Evolutionary conservation across 1,139 yeast genomes (phyloP).

Genomic region (Diutina neorugosa): DNA sequence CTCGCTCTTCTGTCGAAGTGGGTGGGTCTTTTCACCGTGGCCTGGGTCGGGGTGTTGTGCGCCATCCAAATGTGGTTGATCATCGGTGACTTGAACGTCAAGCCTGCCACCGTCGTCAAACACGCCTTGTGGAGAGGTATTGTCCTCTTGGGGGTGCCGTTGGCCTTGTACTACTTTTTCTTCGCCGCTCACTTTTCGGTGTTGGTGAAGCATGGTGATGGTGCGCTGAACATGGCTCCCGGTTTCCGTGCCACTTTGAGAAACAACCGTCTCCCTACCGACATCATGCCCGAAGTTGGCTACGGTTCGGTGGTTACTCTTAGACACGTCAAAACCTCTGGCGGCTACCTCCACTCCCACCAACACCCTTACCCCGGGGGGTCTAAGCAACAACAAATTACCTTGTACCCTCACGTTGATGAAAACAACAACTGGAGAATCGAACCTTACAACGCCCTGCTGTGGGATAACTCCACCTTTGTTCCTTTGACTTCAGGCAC

Average conservation of each 20-base stretch:
- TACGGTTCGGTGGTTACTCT: constrained; percentile 70
- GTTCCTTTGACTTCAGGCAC: constrained; percentile 65
- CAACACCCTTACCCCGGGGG: constrained; percentile 78
- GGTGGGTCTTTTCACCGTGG: constrained; percentile 70
- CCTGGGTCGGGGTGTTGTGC: constrained; percentile 75
- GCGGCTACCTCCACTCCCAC: constrained; percentile 95
- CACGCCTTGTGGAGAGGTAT: constrained; percentile 49
- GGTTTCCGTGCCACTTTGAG: constrained; percentile 73
- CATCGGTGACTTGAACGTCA: constrained; percentile 72
- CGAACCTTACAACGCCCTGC: constrained; percentile 51
- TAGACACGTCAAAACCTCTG: constrained; percentile 76
- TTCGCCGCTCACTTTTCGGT: constrained; percentile 72
- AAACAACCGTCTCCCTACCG: constrained; percentile 57
- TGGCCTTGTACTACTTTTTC: constrained; percentile 52
- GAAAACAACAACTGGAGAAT: constrained; percentile 76
- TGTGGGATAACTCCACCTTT: constrained; percentile 35
- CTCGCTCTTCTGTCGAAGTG: constrained; percentile 85
- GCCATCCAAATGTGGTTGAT: constrained; percentile 75
- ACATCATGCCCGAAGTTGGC: constrained; percentile 75
- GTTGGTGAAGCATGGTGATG: constrained; percentile 70
- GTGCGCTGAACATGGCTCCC: constrained; percentile 79
- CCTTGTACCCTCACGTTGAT: constrained; percentile 89
- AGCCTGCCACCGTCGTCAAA: constrained; percentile 32
- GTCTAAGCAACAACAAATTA: constrained; percentile 88
- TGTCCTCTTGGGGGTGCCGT: constrained; percentile 59